phyloP scores from a whole-genome alignment of 2,329 filamentous ascomycete species.

The Canariomyces notabilis region DNA sequence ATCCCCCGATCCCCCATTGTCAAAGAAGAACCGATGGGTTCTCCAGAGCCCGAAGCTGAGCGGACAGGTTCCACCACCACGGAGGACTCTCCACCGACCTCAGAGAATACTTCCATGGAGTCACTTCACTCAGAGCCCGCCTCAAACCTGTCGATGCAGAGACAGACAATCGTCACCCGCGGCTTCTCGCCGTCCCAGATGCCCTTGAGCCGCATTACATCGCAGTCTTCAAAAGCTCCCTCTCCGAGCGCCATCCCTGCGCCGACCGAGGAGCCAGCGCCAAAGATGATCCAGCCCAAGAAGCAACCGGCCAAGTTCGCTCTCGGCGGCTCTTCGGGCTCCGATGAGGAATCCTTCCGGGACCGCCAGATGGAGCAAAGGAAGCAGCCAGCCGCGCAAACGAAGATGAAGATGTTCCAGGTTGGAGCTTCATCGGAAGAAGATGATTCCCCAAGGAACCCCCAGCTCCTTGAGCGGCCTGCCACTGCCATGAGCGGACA shows the following conservation, averaged over 20 bases:
- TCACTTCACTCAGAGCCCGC: slow-evolving; percentile 31
- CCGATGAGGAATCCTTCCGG: slow-evolving; percentile 70
- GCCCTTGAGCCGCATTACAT: slow-evolving; percentile 41
- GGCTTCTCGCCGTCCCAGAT: slow-evolving; percentile 78
- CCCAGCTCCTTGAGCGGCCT: slow-evolving; percentile 42
- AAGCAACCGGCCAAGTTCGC: slow-evolving; percentile 59
- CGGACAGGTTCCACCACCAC: slow-evolving; percentile 42
- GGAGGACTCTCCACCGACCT: slow-evolving; percentile 53
- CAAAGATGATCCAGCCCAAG: slow-evolving; percentile 65
- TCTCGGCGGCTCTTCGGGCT: slow-evolving; percentile 70
- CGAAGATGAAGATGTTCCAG: slow-evolving; percentile 43
- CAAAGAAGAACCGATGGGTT: slow-evolving; percentile 32
- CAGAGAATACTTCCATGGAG: slow-evolving; percentile 50
- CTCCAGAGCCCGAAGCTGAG: slow-evolving; percentile 29
- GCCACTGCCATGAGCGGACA: slow-evolving; percentile 38
- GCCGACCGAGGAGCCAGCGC: slow-evolving; percentile 48
- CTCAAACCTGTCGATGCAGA: slow-evolving; percentile 50
- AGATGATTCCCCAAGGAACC: slow-evolving; percentile 64
- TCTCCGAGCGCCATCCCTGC: slow-evolving; percentile 59
- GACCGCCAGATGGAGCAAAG: slow-evolving; percentile 46
- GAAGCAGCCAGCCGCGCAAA: slow-evolving; percentile 31
- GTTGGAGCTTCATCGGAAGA: slow-evolving; percentile 65
- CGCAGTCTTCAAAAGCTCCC: slow-evolving; percentile 45
- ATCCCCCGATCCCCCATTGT: slow-evolving; percentile 41
- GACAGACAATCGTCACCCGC: slow-evolving; percentile 63